Conservation (phyloP, 805 yeast species). For the Hagleromyces aurorensis region DNA sequence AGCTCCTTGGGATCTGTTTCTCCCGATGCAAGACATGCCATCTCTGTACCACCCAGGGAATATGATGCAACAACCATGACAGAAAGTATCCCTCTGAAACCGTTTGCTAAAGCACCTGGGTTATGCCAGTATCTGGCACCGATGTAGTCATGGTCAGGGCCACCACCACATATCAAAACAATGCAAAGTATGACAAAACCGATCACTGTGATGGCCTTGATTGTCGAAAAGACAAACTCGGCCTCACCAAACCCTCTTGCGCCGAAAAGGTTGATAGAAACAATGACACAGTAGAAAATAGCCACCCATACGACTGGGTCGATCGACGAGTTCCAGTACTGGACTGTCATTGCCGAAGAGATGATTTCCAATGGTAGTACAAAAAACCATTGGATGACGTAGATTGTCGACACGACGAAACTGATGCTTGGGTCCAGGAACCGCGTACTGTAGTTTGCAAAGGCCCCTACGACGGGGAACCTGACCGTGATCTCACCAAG, state of each 20-base stretch:
- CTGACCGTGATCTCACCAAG: too few relatives aligned
- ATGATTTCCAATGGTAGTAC: constrained; percentile 49
- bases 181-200: constrained; percentile 45
- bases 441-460: constrained; percentile 48
- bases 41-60: constrained; percentile 63
- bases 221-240: constrained; percentile 39
- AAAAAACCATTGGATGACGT: constrained; percentile 47
- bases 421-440: constrained; percentile 54
- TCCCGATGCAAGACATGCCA: constrained; percentile 63
- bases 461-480: constrained; percentile 48
- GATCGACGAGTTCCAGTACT: constrained; percentile 35
- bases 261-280: constrained; percentile 42
- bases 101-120: constrained; percentile 48
- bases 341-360: constrained; percentile 45
- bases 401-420: constrained; percentile 55
- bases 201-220: constrained; percentile 38
- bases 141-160: constrained; percentile 37
- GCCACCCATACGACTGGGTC: constrained; percentile 26
- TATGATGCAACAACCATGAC: constrained; percentile 68
- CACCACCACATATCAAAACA: constrained; percentile 38
- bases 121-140: constrained; percentile 40
- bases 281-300: constrained; percentile 29
- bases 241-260: constrained; percentile 49
- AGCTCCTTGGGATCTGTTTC: constrained; percentile 38
- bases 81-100: constrained; percentile 54